Percentiles rank a stretch among this genome's conserved stretches.
Conservation (phyloP, 805 yeast species). For the Candida manassasensis region DNA sequence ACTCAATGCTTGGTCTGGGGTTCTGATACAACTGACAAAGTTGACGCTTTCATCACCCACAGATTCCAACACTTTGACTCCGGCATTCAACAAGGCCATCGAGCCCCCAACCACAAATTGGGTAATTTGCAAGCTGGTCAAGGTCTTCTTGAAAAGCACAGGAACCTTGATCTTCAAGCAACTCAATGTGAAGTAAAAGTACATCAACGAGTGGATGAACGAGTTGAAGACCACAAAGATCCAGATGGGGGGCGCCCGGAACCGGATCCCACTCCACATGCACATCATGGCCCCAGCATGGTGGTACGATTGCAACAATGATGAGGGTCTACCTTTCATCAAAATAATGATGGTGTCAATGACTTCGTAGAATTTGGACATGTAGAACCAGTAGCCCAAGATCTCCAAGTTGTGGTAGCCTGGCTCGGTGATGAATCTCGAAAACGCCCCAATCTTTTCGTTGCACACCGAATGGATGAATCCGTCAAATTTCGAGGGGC, state of each 20-base stretch:
- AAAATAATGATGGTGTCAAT: conserved; percentile 64
- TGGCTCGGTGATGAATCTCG: conserved; percentile 6
- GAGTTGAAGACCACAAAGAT: conserved; percentile 75
- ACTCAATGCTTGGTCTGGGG: conserved; percentile 60
- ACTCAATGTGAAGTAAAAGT: conserved; percentile 59
- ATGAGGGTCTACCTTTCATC: conserved; percentile 62
- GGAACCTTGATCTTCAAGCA: conserved; percentile 59
- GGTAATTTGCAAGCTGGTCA: conserved; percentile 63
- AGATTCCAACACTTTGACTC: conserved; percentile 54
- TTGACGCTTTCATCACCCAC: conserved; percentile 25
- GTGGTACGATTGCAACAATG: conserved; percentile 67
- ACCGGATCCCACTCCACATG: conserved; percentile 76
- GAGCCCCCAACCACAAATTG: conserved; percentile 69
- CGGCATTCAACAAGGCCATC: conserved; percentile 59
- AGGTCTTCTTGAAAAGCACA: conserved; percentile 46
- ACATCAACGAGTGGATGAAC: conserved; percentile 73
- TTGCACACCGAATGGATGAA: conserved; percentile 64
- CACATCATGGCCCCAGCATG: conserved; percentile 79
- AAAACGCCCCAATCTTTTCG: conserved; percentile 55
- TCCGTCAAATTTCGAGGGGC: conserved; percentile 26
- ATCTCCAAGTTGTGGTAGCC: conserved; percentile 39
- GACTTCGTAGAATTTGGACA: conserved; percentile 69
- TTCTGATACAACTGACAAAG: conserved; percentile 44
- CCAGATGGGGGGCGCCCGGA: conserved; percentile 73
- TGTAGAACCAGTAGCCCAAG: conserved; percentile 63